Base-by-base conservation (phyloP, 75 land plant genomes). In the Selaginella tamariscina region DNA sequence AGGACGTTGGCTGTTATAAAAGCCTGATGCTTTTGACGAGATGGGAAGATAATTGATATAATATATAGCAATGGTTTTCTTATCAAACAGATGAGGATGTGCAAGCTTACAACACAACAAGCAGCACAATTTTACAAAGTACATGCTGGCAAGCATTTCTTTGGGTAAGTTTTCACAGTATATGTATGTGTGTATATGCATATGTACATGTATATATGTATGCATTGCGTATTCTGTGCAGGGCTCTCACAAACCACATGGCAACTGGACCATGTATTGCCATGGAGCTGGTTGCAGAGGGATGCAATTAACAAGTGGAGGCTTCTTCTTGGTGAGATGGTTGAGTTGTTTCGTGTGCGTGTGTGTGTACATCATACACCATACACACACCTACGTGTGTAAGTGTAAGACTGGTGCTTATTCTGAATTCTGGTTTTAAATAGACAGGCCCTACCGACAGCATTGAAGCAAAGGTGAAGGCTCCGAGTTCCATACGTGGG, bases 1-100 rank as follows among this genome's bases (percentile, higher is more conserved):
- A 77, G 79, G 76, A 77, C 79, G 27, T 54, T 73, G 11, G 79
- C 79, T 1, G 32, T 77, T 71, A 77, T 77, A 62, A 77, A n/a
- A 77, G 33, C 79, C 79, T 24, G 79, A 77, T 69, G 79, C 77
- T 21, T 62, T 77, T 54, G 32, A 69, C 24, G 30, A 73, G 62
- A 65, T 74, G 68, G 79, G 79, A 23, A 74, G 44, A 77, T 77
- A 29, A 60, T 77, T 30, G 79, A 77, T 32, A 54, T 65, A n/a
- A 73, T 73, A 1, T 33, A 23, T 24, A 44, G 77, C 56, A 77
- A 65, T 64, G 79, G 75, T n/a, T 73, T 77, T 49, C 66, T 77
- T 68, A 55, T 77, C 15, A 77, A 77, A 28, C 65, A 77, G 13
- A 66, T 77, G 64, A 68, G 79, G 44, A 77, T 77, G 79, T 77